Base-by-base conservation (phyloP, 306 rosid species). In the Acacia melanoxylon region DNA sequence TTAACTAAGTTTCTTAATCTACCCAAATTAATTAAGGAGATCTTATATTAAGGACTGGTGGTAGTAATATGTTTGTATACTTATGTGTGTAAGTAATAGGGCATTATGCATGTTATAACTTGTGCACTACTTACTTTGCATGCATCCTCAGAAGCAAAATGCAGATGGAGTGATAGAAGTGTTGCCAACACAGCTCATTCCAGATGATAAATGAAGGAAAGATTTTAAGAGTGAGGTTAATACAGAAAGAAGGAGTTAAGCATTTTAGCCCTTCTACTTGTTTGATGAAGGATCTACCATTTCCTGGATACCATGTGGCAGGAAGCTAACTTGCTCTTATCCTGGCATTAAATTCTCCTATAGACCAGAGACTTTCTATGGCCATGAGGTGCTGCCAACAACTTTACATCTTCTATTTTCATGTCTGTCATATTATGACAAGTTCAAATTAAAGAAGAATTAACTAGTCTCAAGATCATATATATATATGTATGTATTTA, bases 111-210 rank as follows among this genome's bases (percentile, higher is more conserved):
- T 33, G 19, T 68, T 5, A 42, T 76, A 71, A 80, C 41, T 6
- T 67, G 3, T 46, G 7, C 31, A 35, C 31, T 49, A 42, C 31
- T 49, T 75, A 51, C n/a, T 44, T 16, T 79, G 67, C 37, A 54
- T 51, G 83, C 88, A 95, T 80, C 94, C 99, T 41, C 99, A 95
- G 80, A 95, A 95, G 92, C 97, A 91, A 89, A 89, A 91, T 49
- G 99, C 99, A 42, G 98, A 95, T 87, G 93, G 97, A 65, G 99
- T 95, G 82, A 95, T 95, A 58, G 99, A 95, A 87, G 99, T 95
- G 82, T 81, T 95, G 87, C 99, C 99, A 54, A 93, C 98, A 0
- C 80, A 86, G 84, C 87, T 93, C 15, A 92, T 93, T 79, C 98
- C 97, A 2, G 90, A 89, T 61, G 99, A 95, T 24, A 93, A 93